These are phyloP conservation scores for Cytospora piceicola DNA, from an alignment of 2,329 filamentous ascomycete genomes.

Conservation along the genomic window DNA sequence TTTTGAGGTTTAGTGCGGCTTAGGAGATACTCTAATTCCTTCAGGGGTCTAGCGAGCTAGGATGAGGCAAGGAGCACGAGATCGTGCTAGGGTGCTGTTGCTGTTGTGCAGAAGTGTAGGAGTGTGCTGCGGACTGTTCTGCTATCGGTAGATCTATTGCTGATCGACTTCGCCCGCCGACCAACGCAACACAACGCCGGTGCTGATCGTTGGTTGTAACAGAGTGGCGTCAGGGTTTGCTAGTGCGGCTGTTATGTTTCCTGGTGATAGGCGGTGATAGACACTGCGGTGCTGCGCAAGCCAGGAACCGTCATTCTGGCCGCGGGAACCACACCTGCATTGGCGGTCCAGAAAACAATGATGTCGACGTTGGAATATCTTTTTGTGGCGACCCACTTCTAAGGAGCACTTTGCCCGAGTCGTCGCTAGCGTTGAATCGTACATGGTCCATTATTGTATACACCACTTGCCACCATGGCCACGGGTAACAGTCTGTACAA, in stretches of 20 bases:
- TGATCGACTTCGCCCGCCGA: conserved; percentile 14
- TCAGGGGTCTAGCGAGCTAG: conserved; percentile 15
- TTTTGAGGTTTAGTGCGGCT: conserved; percentile 30
- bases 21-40: conserved; percentile 17
- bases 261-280: conserved; percentile 14
- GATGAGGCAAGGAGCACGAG: neutral
- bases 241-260: conserved; percentile 8
- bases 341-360: neutral
- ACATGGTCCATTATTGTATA: neutral
- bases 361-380: neutral
- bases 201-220: conserved; percentile 14
- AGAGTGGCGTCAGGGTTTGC: conserved; percentile 19
- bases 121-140: neutral
- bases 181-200: neutral
- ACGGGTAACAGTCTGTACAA: neutral
- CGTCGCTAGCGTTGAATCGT: neutral
- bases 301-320: conserved; percentile 24
- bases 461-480: neutral
- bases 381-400: neutral
- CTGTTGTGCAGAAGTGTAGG: neutral
- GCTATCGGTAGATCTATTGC: conserved; percentile 12
- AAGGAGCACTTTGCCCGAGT: neutral
- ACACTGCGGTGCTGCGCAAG: conserved; percentile 20
- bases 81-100: neutral
- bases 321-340: neutral